phyloP scores from a whole-genome alignment of 139 green algal genomes.

The Deuterostichococcus epilithicus region DNA sequence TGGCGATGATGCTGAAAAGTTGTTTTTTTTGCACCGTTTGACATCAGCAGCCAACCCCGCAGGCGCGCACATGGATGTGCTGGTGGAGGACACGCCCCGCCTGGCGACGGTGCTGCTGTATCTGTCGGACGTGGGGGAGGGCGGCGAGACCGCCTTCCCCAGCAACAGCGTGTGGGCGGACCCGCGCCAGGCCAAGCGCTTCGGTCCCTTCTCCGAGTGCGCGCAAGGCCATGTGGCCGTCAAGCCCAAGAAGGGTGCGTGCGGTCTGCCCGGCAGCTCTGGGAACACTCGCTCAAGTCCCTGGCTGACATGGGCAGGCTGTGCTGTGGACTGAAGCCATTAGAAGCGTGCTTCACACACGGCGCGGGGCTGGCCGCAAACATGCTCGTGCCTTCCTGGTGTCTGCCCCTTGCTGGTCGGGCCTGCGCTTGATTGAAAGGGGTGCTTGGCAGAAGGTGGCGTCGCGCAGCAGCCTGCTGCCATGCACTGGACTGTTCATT shows the following conservation, averaged over 20 bases:
- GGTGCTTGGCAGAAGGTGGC: too few species aligned
- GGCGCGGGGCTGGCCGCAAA: too few species aligned
- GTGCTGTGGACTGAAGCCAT: too few species aligned
- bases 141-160: slow-evolving; percentile 61
- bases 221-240: slow-evolving; percentile 52
- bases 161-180: slow-evolving; percentile 30
- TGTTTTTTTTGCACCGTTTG: background rate
- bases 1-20: slow-evolving; percentile 73
- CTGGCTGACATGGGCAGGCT: background rate
- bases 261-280: too few species aligned
- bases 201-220: slow-evolving; percentile 50
- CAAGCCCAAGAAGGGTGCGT: slow-evolving; percentile 40
- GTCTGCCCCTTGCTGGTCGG: too few species aligned
- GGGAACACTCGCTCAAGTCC: too few species aligned
- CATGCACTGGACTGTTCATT: too few species aligned
- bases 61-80: slow-evolving; percentile 66
- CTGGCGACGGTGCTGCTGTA: slow-evolving; percentile 73
- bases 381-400: too few species aligned
- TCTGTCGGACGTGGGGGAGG: slow-evolving; percentile 21
- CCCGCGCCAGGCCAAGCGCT: slow-evolving; percentile 15
- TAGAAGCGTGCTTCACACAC: too few species aligned
- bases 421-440: too few species aligned
- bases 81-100: slow-evolving; percentile 34
- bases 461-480: too few species aligned
- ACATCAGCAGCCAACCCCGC: too few species aligned